Conservation (phyloP, 2,329 filamentous ascomycete species). For the Lecanosticta acicola region DNA sequence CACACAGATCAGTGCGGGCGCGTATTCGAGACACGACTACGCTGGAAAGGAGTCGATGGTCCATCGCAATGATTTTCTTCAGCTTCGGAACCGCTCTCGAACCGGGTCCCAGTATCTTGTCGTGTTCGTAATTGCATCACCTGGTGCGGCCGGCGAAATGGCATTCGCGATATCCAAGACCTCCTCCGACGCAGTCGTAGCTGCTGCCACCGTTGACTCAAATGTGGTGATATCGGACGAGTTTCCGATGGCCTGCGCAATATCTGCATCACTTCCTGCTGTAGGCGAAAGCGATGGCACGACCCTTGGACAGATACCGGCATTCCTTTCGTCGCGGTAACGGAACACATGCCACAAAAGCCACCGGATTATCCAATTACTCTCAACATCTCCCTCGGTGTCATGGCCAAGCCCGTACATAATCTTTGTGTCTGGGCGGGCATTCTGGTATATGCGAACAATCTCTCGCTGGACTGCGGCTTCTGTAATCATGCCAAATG, state of each 20-base stretch:
- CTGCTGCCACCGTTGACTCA: neutral
- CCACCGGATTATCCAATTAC: slow-evolving; percentile 46
- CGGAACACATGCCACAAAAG: slow-evolving; percentile 43
- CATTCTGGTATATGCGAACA: slow-evolving; percentile 34
- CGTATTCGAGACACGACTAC: no score
- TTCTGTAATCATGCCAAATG: slow-evolving; percentile 42
- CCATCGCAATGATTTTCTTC: no score
- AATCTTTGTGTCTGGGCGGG: slow-evolving; percentile 33
- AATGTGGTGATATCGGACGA: no score
- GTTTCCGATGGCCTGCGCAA: slow-evolving; percentile 1
- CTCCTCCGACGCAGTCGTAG: neutral
- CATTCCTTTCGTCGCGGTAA: slow-evolving; percentile 37
- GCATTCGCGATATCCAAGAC: neutral
- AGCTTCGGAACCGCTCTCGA: slow-evolving; percentile 4
- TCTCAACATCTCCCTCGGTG: slow-evolving; percentile 32
- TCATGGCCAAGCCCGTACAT: slow-evolving; percentile 39
- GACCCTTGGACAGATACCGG: neutral
- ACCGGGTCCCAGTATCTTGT: slow-evolving; percentile 9
- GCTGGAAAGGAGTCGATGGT: no score
- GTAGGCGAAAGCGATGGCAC: neutral
- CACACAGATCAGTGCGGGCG: no score
- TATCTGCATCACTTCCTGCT: neutral
- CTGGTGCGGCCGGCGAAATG: neutral
- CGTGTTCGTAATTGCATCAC: neutral
- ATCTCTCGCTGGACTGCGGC: slow-evolving; percentile 40